Evolutionary conservation across 345 rosid species (phyloP).

Genomic region (Dovyalis caffra): DNA sequence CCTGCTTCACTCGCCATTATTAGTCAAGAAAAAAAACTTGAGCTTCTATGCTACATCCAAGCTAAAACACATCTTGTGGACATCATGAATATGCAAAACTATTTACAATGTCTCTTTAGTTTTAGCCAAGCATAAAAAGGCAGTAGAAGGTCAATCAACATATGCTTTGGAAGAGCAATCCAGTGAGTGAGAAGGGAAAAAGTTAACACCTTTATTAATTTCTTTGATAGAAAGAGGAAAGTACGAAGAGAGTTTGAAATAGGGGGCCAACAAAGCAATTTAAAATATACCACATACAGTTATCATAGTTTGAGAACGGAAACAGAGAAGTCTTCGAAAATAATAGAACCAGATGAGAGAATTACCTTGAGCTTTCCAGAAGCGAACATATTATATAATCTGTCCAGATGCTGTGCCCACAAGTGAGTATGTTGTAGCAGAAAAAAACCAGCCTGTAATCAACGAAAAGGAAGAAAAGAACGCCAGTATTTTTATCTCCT

Average conservation of each 20-base stretch:
- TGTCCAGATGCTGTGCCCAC: slow-evolving; percentile 83
- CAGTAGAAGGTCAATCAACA: no score
- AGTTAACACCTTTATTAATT: not conserved
- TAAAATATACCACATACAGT: no score
- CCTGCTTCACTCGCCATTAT: no score
- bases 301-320: not conserved
- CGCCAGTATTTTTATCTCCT: not conserved
- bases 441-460: slow-evolving; percentile 88
- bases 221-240: not conserved
- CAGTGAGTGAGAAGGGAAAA: not conserved
- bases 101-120: no score
- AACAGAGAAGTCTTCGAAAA: not conserved
- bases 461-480: not conserved
- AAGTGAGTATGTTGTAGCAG: slow-evolving; percentile 63
- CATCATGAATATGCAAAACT: no score
- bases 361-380: slow-evolving; percentile 84
- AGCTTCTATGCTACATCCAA: no score
- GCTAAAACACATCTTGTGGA: no score
- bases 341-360: not conserved
- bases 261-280: no score
- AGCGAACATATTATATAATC: slow-evolving; percentile 58
- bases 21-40: no score
- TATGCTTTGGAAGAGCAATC: not conserved
- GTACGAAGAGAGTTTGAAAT: no score
- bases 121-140: no score